These are phyloP conservation scores for Neoboletus magnificus DNA, from an alignment of 768 basidiomycete genomes.

Conservation along the genomic window DNA sequence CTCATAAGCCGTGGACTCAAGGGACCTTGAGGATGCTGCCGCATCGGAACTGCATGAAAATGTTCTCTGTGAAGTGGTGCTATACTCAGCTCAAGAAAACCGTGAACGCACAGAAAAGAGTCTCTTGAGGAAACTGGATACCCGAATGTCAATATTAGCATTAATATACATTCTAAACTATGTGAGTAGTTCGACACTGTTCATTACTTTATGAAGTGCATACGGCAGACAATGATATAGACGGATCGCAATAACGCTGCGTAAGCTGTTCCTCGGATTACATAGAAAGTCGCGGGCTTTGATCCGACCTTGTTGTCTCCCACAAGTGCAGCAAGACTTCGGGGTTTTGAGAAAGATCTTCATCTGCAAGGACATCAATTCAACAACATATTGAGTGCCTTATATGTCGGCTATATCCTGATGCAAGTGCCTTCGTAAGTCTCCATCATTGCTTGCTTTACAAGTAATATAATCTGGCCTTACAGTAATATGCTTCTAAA, in stretches of 20 bases:
- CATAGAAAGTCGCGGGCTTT: background rate
- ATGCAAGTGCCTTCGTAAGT: conserved; percentile 79
- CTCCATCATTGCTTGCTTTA: background rate
- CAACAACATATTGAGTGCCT: conserved; percentile 61
- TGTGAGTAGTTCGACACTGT: conserved; percentile 22
- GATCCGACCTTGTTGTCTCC: background rate
- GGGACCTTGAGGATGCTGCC: conserved; percentile 6
- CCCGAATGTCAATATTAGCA: conserved; percentile 35
- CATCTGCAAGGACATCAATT: conserved; percentile 60
- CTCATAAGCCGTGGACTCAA: background rate
- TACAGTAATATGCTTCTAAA: conserved; percentile 69
- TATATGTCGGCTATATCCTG: conserved; percentile 70
- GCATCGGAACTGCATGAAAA: background rate
- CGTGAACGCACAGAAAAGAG: conserved; percentile 40
- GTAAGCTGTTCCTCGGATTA: conserved; percentile 35
- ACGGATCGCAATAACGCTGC: conserved; percentile 72
- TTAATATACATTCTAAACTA: conserved; percentile 37
- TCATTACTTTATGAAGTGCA: background rate
- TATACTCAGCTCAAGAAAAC: conserved; percentile 9
- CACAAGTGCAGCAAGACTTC: conserved; percentile 63
- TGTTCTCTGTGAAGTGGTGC: background rate
- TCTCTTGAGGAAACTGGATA: conserved; percentile 36
- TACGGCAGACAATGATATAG: conserved; percentile 25
- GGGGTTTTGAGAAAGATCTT: conserved; percentile 69
- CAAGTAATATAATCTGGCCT: background rate